Percentiles rank a stretch among this genome's conserved stretches.
Evolutionary conservation across 208 protist genomes (phyloP).

Genomic region (Leptomonas pyrrhocoris): DNA sequence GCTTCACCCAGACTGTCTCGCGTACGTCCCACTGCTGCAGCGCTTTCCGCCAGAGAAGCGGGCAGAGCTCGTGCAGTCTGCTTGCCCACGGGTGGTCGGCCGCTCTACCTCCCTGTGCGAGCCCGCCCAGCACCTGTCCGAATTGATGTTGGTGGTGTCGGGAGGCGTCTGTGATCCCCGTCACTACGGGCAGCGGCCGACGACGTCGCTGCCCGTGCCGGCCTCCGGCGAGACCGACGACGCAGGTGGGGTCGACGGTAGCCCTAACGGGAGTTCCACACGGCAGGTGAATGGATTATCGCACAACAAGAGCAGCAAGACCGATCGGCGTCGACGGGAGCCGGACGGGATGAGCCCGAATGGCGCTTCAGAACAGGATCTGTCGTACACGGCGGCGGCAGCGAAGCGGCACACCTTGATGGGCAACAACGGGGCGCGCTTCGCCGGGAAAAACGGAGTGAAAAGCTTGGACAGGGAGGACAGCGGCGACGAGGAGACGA

Average conservation of each 20-base stretch:
- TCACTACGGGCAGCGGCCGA: constrained; percentile 56
- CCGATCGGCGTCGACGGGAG: background rate
- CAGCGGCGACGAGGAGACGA: background rate
- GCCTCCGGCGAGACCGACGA: constrained; percentile 31
- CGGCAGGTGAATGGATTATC: background rate
- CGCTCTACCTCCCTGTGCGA: constrained; percentile 77
- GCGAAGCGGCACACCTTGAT: background rate
- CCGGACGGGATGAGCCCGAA: background rate
- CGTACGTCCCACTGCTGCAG: constrained; percentile 64
- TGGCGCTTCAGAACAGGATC: background rate
- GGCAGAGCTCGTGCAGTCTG: constrained; percentile 49
- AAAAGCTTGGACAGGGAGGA: background rate
- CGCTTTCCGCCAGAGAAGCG: constrained; percentile 56
- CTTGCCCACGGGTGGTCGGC: constrained; percentile 59
- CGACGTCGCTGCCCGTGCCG: constrained; percentile 40
- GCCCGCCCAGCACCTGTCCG: constrained; percentile 66
- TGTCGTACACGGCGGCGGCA: no score
- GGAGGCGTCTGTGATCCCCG: constrained; percentile 78
- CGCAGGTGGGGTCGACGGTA: constrained; percentile 26
- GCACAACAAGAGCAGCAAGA: background rate
- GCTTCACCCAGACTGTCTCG: constrained; percentile 65
- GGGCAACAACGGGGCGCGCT: background rate
- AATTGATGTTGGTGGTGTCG: constrained; percentile 72
- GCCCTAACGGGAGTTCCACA: constrained; percentile 8
- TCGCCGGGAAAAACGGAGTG: background rate